Evolutionary conservation across 768 basidiomycete genomes (phyloP), one percentile per base, ranked within the genome.

Genomic region (Lyophyllum shimeji): DNA sequence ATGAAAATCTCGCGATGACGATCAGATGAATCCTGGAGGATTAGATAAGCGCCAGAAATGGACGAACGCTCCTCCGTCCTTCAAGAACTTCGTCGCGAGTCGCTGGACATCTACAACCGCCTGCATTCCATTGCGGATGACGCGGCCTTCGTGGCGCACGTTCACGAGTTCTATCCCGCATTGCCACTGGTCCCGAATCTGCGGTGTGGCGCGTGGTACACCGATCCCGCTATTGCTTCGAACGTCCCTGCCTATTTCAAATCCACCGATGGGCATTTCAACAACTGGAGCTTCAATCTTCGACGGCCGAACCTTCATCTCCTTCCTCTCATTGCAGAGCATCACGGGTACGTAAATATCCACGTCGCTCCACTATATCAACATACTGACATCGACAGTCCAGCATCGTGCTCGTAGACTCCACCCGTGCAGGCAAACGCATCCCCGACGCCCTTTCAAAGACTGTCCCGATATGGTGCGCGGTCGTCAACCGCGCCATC

Each of bases 141-240:
- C 62, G 77, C 86, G 15, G 59, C 57, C 0, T 98, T 95, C 62
- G 87, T 98, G 29, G 52, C 56, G 17, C 45, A 61, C 31, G 64
- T 65, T 2, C 62, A 62, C 37, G 33, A 34, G 15, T 55, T 56
- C 37, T 78, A 77, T 52, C 63, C 71, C 4, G 65, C 76, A 21
- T 67, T 87, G 15, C 84, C 56, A 2, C 17, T 51, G 9, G 33
- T 65, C 90, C 93, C 96, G 2, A 98, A 98, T 68, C 80, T 95
- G 65, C 83, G 96, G 21, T 97, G 95, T 64, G 96, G 96, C 3
- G 88, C 88, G 7, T 98, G 95, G 95, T 98, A 97, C 68, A 84
- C 87, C 6, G 80, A 93, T 62, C 90, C 93, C 18, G 56, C 63
- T 7, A 79, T 86, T 53, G 66, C 75, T 8, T 70, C 67, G 20